phyloP scores from a whole-genome alignment of 345 rosid genomes.

The Gynandropsis gynandra region DNA sequence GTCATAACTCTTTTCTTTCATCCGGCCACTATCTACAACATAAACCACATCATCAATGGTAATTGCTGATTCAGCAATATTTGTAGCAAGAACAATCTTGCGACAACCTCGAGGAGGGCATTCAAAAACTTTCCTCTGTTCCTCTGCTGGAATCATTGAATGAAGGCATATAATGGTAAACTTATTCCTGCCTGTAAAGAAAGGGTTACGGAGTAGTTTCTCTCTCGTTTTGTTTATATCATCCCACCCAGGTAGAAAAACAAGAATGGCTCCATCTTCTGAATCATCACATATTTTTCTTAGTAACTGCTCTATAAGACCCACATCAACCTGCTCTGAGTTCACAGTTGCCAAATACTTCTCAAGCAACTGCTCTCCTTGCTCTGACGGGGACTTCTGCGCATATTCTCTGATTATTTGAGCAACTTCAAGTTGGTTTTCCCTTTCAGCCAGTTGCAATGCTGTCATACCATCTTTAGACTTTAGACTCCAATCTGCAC shows the following conservation, averaged over 20 bases:
- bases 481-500: slow-evolving; percentile 54
- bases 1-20: slow-evolving; percentile 95
- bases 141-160: slow-evolving; percentile 84
- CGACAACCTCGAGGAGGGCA: slow-evolving; percentile 78
- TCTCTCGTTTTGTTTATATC: slow-evolving; percentile 67
- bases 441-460: slow-evolving; percentile 54
- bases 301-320: slow-evolving; percentile 65
- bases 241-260: slow-evolving; percentile 98
- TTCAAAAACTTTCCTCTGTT: slow-evolving; percentile 75
- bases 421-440: slow-evolving; percentile 62
- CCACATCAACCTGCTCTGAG: slow-evolving; percentile 59
- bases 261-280: slow-evolving; percentile 78
- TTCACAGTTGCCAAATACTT: slow-evolving; percentile 55
- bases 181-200: slow-evolving; percentile 49
- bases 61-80: slow-evolving; percentile 87
- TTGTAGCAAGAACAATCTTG: slow-evolving; percentile 80
- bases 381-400: slow-evolving; percentile 26
- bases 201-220: slow-evolving; percentile 47
- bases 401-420: slow-evolving; percentile 48
- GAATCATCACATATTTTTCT: slow-evolving; percentile 68
- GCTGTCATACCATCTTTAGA: slow-evolving; percentile 63
- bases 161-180: slow-evolving; percentile 73
- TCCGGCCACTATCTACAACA: slow-evolving; percentile 91
- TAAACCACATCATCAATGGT: slow-evolving; percentile 95
- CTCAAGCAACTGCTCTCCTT: slow-evolving; percentile 50